Conservation (phyloP, 2,329 filamentous ascomycete genomes). For the Diaporthe helianthi region DNA sequence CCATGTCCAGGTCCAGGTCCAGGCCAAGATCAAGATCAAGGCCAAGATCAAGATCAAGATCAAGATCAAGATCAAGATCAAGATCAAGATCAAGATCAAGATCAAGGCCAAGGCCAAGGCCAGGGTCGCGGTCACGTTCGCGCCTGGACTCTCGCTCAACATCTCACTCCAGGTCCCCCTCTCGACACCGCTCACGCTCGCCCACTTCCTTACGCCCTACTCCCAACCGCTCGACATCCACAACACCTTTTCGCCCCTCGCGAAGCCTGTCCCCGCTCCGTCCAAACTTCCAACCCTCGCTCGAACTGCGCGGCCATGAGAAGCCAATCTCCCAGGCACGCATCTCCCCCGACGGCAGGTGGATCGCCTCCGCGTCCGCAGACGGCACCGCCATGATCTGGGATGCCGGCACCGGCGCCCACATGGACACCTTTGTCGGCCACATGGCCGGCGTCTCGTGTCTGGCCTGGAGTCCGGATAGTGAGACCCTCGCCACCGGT, state of each 20-base stretch:
- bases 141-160: slow-evolving; percentile 38
- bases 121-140: slow-evolving; percentile 39
- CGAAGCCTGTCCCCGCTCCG: slow-evolving; percentile 60
- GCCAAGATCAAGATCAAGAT: slow-evolving; percentile 37
- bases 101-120: slow-evolving; percentile 37
- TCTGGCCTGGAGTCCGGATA: slow-evolving; percentile 93
- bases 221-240: slow-evolving; percentile 33
- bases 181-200: slow-evolving; percentile 41
- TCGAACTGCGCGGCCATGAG: slow-evolving; percentile 78
- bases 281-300: slow-evolving; percentile 73
- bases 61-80: slow-evolving; percentile 36
- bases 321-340: slow-evolving; percentile 83
- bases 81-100: slow-evolving; percentile 37
- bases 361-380: slow-evolving; percentile 89
- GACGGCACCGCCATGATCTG: slow-evolving; percentile 93
- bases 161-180: slow-evolving; percentile 37
- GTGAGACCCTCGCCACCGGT: slow-evolving; percentile 84
- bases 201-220: slow-evolving; percentile 38
- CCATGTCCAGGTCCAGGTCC: slow-evolving; percentile 38
- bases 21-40: slow-evolving; percentile 37
- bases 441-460: slow-evolving; percentile 93
- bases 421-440: slow-evolving; percentile 88
- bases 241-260: slow-evolving; percentile 39
- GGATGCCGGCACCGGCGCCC: slow-evolving; percentile 77
- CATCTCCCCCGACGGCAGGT: slow-evolving; percentile 88